Conservation (phyloP, 139 green algal species). For the Coelastrella sp. region DNA sequence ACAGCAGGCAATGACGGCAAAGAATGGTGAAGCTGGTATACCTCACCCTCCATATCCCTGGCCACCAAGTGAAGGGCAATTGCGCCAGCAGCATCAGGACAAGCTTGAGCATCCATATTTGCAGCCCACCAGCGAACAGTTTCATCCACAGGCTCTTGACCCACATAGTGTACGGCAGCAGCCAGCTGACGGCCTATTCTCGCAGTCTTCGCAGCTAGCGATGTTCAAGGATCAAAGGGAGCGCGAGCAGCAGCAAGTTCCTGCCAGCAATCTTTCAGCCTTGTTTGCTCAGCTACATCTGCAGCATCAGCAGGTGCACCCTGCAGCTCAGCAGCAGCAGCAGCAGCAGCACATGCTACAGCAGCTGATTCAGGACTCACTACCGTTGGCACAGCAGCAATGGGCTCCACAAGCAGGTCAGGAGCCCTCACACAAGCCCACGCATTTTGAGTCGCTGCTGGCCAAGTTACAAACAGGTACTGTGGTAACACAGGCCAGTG, state of each 20-base stretch:
- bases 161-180: neutral
- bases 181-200: no score
- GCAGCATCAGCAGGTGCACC: conserved; percentile 33
- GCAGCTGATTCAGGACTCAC: neutral
- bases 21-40: no score
- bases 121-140: no score
- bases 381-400: conserved; percentile 3
- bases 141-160: no score
- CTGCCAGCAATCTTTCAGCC: neutral
- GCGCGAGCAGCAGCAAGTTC: no score
- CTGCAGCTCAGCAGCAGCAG: neutral
- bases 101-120: no score
- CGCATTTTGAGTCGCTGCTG: conserved; percentile 30
- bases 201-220: no score
- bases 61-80: no score
- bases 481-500: neutral
- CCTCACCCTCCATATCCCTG: no score
- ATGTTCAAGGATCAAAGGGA: no score
- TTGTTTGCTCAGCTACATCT: conserved; percentile 14
- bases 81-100: no score
- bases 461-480: neutral
- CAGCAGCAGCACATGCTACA: neutral
- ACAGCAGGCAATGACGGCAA: no score
- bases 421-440: neutral
- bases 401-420: neutral